Evolutionary conservation across 306 rosid genomes (phyloP).

Genomic region (Pachyrhizus erosus): DNA sequence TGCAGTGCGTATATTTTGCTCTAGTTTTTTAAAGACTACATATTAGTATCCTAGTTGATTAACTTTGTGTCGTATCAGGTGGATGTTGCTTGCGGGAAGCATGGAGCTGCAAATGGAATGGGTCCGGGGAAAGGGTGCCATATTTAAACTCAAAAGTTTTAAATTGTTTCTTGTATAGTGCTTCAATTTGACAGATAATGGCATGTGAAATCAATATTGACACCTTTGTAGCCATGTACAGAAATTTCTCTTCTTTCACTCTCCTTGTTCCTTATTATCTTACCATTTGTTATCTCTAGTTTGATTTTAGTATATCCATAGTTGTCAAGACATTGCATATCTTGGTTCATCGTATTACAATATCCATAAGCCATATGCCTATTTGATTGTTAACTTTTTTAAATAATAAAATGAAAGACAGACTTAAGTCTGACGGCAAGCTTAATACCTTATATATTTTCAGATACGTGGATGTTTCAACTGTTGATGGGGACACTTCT

Average conservation of each 20-base stretch:
- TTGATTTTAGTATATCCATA: slow-evolving; percentile 19
- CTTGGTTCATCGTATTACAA: slow-evolving; percentile 8
- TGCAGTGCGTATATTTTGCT: slow-evolving; percentile 76
- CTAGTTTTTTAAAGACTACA: neutral
- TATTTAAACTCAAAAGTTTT: slow-evolving; percentile 14
- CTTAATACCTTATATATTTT: slow-evolving; percentile 37
- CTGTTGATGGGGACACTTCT: slow-evolving; percentile 85
- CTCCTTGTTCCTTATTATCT: neutral
- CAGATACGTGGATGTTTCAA: slow-evolving; percentile 96
- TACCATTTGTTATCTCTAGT: neutral
- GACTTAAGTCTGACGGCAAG: slow-evolving; percentile 23
- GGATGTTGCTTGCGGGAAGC: slow-evolving; percentile 85
- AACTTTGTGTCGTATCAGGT: slow-evolving; percentile 51
- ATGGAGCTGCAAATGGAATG: slow-evolving; percentile 84
- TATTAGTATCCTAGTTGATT: slow-evolving; percentile 32
- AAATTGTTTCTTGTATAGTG: slow-evolving; percentile 10
- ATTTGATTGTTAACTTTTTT: neutral
- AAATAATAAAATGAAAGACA: slow-evolving; percentile 8
- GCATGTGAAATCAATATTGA: slow-evolving; percentile 36
- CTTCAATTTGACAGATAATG: slow-evolving; percentile 13
- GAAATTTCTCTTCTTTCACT: neutral
- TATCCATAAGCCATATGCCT: neutral
- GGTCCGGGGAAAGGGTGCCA: slow-evolving; percentile 89
- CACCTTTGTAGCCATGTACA: neutral
- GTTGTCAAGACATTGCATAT: slow-evolving; percentile 3